Conservation (phyloP, 768 basidiomycete genomes). For the Hydnomerulius pinastri region DNA sequence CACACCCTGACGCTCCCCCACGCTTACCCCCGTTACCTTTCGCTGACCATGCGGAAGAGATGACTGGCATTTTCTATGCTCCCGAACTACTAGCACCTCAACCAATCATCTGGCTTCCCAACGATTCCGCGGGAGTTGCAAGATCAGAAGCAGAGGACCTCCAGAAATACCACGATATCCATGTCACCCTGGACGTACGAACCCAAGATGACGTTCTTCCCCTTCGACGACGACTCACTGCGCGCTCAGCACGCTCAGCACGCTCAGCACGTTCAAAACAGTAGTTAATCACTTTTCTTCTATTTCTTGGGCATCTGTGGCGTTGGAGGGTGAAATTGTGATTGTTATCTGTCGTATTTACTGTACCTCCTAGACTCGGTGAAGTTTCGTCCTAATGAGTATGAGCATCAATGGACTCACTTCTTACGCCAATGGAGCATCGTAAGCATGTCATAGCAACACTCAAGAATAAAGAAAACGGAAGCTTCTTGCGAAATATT, state of each 20-base stretch:
- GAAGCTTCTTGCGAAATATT: no score
- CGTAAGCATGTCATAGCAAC: not conserved
- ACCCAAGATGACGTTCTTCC: constrained; percentile 52
- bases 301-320: not conserved
- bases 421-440: not conserved
- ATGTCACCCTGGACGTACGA: constrained; percentile 69
- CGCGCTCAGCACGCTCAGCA: not conserved
- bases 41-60: constrained; percentile 74
- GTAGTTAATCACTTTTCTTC: not conserved
- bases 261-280: not conserved
- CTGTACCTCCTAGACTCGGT: not conserved
- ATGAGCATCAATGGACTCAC: no score
- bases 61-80: constrained; percentile 77
- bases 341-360: constrained; percentile 6
- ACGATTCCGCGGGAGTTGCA: constrained; percentile 73
- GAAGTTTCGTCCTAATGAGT: not conserved
- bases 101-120: constrained; percentile 85
- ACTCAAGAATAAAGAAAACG: no score
- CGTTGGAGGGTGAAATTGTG: not conserved
- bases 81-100: constrained; percentile 77
- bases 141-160: constrained; percentile 76
- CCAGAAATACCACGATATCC: constrained; percentile 70
- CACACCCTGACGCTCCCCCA: constrained; percentile 76
- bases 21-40: constrained; percentile 70
- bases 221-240: constrained; percentile 14